Evolutionary conservation across 1,284 basidiomycete genomes (phyloP).

Genomic region (Phlebopus sp.): DNA sequence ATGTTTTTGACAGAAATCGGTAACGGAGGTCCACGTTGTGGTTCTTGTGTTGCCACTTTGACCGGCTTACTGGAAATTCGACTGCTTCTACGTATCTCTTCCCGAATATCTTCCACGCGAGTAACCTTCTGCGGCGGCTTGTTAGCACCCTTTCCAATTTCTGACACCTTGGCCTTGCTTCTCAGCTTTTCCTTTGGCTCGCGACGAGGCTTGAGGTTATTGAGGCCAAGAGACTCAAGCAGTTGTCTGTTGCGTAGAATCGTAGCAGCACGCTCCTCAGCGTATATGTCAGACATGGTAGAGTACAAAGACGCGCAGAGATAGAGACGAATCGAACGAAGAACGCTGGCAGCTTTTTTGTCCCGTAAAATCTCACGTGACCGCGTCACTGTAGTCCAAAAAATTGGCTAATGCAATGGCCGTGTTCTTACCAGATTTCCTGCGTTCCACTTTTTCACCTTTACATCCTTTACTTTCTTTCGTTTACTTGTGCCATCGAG

Average conservation of each 20-base stretch:
- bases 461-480: no score
- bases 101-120: not conserved
- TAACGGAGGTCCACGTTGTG: conserved; percentile 31
- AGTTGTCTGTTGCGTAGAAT: conserved; percentile 46
- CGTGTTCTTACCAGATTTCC: no score
- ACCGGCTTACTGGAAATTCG: conserved; percentile 56
- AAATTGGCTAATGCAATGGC: no score
- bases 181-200: conserved; percentile 42
- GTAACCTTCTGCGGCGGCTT: not conserved
- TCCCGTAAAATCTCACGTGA: no score
- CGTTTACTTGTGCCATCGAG: no score
- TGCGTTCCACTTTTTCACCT: no score
- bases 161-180: not conserved
- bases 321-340: no score
- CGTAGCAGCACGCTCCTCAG: conserved; percentile 41
- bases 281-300: conserved; percentile 32
- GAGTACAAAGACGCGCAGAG: no score
- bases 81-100: conserved; percentile 64
- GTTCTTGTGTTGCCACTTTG: conserved; percentile 45
- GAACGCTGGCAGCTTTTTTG: no score
- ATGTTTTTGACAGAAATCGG: conserved; percentile 35
- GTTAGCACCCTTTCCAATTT: not conserved
- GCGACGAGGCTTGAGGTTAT: conserved; percentile 35
- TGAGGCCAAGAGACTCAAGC: conserved; percentile 41
- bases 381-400: no score